Percentiles rank a stretch among this genome's conserved stretches.
Evolutionary conservation across 306 rosid species (phyloP).

Genomic region (Medicago truncatula): MtrunA17r5.0-ANR NC_053042.1:14144501-14145000

Average conservation of each 20-base stretch:
- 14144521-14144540: slow-evolving; percentile 89
- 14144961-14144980: no score
- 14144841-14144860: no score
- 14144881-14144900: no score
- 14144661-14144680: slow-evolving; percentile 82
- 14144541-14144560: slow-evolving; percentile 30
- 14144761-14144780: slow-evolving; percentile 73
- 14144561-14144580: slow-evolving; percentile 36
- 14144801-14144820: slow-evolving; percentile 21
- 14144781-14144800: slow-evolving; percentile 34
- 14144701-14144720: slow-evolving; percentile 56
- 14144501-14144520: slow-evolving; percentile 88
- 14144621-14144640: slow-evolving; percentile 63
- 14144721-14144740: slow-evolving; percentile 63
- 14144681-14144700: slow-evolving; percentile 81
- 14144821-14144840: slow-evolving; percentile 8
- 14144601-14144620: slow-evolving; percentile 29
- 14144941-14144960: no score
- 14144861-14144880: no score
- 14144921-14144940: no score
- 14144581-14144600: slow-evolving; percentile 26
- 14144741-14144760: slow-evolving; percentile 77
- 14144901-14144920: no score
- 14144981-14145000: no score
- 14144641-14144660: slow-evolving; percentile 78